Evolutionary conservation across 257 asterid genomes (phyloP), one percentile per base, ranked within the genome.

Genomic region (Rhazya stricta): DNA sequence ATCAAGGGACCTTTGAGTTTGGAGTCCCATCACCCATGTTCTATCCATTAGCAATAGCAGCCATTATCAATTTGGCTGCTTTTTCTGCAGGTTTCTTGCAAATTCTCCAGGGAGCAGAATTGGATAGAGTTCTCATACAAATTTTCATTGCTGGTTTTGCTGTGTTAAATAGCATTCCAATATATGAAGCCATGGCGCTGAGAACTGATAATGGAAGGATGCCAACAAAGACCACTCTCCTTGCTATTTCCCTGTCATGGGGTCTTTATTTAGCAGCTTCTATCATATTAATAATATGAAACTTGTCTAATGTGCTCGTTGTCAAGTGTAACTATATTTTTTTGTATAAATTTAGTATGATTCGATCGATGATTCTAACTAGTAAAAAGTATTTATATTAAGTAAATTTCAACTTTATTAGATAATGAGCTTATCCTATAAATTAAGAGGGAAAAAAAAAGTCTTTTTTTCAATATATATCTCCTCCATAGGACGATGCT

Each of bases 21-120:
- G 97, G 96, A 10, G 82, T 87, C 13, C 39, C 79, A 1, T 86
- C 96, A 16, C 94, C 97, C 23, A 75, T 93, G 94, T 90, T 88
- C 30, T 86, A 88, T 74, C 91, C 93, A 3, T 62, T 89, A 7
- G 72, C 87, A 3, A 77, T 76, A 4, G 89, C 91, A 8, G 88
- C 96, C 9, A 57, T 86, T 10, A 9, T 90, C 68, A 90, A 86
- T 25, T 25, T 66, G n/a, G 4, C 62, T 37, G 82, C 85, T 2
- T 70, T 83, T 16, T 12, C 16, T 11, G 63, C n/a, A 9, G 80
- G 84, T 51, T 15, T 83, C 6, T 16, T 63, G 66, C 83, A 76
- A 8, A 48, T 83, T 0, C 21, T 81, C n/a, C 57, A 34, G 37
- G 80, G 82, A 30, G 34, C 72, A 37, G 70, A 68, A 15, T 65